These are phyloP conservation scores for Mycena capillaripes DNA, from an alignment of 768 basidiomycete genomes.

Conservation along the genomic window DNA sequence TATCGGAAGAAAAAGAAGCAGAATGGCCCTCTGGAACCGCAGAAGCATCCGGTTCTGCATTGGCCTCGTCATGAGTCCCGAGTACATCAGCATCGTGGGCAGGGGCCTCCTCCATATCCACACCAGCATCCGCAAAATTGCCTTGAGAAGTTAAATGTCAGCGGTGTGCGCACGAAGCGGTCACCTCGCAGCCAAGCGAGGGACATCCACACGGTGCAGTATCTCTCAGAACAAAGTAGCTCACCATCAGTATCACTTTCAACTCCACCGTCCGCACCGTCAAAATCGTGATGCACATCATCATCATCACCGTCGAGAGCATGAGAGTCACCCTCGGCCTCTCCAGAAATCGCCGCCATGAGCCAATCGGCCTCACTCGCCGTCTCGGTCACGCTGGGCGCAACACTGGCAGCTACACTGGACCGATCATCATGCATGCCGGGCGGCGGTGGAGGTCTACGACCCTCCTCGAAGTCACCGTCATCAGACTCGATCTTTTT, in stretches of 20 bases:
- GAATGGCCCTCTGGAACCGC: constrained; percentile 41
- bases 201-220: constrained; percentile 62
- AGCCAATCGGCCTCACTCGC: constrained; percentile 90
- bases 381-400: constrained; percentile 78
- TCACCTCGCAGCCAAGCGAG: constrained; percentile 56
- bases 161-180: constrained; percentile 69
- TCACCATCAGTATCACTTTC: constrained; percentile 64
- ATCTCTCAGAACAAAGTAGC: constrained; percentile 54
- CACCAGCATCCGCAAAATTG: constrained; percentile 54
- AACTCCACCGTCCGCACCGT: constrained; percentile 47
- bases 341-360: constrained; percentile 88
- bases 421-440: constrained; percentile 68
- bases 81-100: constrained; percentile 47
- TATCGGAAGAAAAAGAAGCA: constrained; percentile 39
- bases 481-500: constrained; percentile 94
- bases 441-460: constrained; percentile 77
- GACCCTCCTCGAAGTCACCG: constrained; percentile 81
- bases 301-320: constrained; percentile 54
- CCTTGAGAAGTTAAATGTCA: constrained; percentile 72
- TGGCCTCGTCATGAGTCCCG: constrained; percentile 36
- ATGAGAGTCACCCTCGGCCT: constrained; percentile 66
- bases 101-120: constrained; percentile 55
- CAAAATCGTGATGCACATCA: constrained; percentile 53
- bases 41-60: constrained; percentile 45
- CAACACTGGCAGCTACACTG: constrained; percentile 69